These are phyloP conservation scores for Podila epigama DNA, from an alignment of 192 early-diverging fungal genomes.

Conservation along the genomic window DNA sequence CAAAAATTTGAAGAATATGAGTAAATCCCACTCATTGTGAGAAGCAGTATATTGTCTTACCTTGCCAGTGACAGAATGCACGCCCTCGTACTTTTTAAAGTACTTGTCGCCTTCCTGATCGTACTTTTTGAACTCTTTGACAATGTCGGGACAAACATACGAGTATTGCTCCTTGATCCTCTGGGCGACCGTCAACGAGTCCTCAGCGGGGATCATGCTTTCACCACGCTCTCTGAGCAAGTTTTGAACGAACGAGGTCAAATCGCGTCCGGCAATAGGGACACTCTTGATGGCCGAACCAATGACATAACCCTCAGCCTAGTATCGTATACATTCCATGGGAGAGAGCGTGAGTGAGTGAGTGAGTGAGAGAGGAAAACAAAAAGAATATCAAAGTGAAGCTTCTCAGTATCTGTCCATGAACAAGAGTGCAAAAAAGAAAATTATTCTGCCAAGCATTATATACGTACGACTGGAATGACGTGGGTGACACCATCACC, in stretches of 20 bases:
- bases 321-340: background rate
- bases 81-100: constrained; percentile 86
- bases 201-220: constrained; percentile 94
- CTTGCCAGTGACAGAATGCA: constrained; percentile 87
- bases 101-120: constrained; percentile 90
- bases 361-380: background rate
- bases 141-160: constrained; percentile 97
- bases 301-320: constrained; percentile 98
- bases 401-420: background rate
- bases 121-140: constrained; percentile 95
- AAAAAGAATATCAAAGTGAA: background rate
- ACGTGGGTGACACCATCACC: constrained; percentile 99
- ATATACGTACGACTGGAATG: constrained; percentile 86
- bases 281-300: constrained; percentile 98
- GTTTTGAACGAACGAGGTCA: constrained; percentile 98
- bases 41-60: constrained; percentile 43
- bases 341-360: no score
- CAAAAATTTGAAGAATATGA: no score
- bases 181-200: constrained; percentile 94
- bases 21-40: no score
- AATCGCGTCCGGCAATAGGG: constrained; percentile 97
- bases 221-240: constrained; percentile 95
- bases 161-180: constrained; percentile 97
- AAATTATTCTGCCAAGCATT: background rate
- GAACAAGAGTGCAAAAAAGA: background rate